Evolutionary conservation across 2,329 filamentous ascomycete species (phyloP), one percentile per base, ranked within the genome.

Genomic region (Claviceps capensis): DNA sequence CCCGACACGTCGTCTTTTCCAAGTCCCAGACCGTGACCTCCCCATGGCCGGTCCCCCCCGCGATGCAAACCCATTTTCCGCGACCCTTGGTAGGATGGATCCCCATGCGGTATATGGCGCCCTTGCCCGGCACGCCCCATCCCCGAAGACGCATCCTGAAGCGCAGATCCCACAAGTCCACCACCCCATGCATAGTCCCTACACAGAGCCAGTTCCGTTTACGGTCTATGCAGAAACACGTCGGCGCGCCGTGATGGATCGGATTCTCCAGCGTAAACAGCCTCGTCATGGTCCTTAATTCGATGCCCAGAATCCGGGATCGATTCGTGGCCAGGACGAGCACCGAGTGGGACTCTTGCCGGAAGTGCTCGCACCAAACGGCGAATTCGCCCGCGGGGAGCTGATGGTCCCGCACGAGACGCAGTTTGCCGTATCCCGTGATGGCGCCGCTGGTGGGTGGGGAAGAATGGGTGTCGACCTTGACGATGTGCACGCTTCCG

Each of bases 21-120:
- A 97, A 74, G 62, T 97, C 93, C 93, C 93, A 98, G 1, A 95
- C 86, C 0, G 88, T 94, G 36, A 98, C 81, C 63, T 98, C 93
- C 16, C 88, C 88, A 55, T 87, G 82, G 4, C 82, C 86, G 7
- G 86, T 94, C 8, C 91, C 90, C 16, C 91, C 90, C 2, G 89
- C 85, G 8, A 96, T 85, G 64, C 89, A 94, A 1, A 97, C 79
- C 79, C 88, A 91, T 64, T 84, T 85, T 11, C 86, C 86, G 44
- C 87, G 81, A 1, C 86, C 85, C 63, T 83, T 87, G 23, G 77
- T 78, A 0, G 89, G 88, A 62, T 95, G 88, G 1, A 95, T 73
- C 52, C 81, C 77, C 16, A 98, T 74, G 36, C 88, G 79, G 60
- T 91, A 85, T 56, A 97, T 88, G 17, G 87, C 76, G 1, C 84